Percentiles rank a stretch among this genome's conserved stretches.
Conservation (phyloP, 768 basidiomycete genomes). For the Tephrocybe sp. region DNA sequence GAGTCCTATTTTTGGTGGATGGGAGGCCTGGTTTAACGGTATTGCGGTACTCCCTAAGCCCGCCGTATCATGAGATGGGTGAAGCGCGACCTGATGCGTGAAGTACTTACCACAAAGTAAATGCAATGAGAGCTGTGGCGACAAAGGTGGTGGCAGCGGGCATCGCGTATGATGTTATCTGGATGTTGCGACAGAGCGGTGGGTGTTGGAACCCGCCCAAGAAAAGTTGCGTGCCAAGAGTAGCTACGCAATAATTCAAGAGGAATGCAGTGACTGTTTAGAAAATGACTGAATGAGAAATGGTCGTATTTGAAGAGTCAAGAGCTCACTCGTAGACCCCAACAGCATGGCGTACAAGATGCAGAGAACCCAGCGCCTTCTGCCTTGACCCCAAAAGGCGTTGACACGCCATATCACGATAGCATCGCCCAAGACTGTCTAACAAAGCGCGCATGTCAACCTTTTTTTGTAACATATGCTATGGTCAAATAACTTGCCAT, state of each 20-base stretch:
- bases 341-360: constrained; percentile 1
- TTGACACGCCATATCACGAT: constrained; percentile 10
- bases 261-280: constrained; percentile 5
- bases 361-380: constrained; percentile 8
- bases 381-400: constrained; percentile 4
- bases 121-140: constrained; percentile 6
- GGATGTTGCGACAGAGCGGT: constrained; percentile 5
- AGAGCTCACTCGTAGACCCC: neutral
- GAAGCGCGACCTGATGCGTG: neutral
- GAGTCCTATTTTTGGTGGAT: neutral
- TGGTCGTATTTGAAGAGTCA: no score
- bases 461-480: neutral
- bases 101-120: constrained; percentile 7
- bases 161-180: constrained; percentile 12
- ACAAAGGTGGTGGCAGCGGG: constrained; percentile 10
- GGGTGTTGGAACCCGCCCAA: constrained; percentile 9
- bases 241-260: constrained; percentile 9
- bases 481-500: neutral
- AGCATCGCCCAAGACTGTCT: constrained; percentile 12
- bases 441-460: neutral
- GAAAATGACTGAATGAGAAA: neutral
- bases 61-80: neutral
- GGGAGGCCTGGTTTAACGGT: constrained; percentile 1
- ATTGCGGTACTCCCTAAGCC: constrained; percentile 6
- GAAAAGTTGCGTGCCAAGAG: constrained; percentile 6